A percentile compares a stretch with the other conserved stretches of the same genome.
Evolutionary conservation across 2,329 filamentous ascomycete species (phyloP).

Genomic region (Colletotrichum sp.): DNA sequence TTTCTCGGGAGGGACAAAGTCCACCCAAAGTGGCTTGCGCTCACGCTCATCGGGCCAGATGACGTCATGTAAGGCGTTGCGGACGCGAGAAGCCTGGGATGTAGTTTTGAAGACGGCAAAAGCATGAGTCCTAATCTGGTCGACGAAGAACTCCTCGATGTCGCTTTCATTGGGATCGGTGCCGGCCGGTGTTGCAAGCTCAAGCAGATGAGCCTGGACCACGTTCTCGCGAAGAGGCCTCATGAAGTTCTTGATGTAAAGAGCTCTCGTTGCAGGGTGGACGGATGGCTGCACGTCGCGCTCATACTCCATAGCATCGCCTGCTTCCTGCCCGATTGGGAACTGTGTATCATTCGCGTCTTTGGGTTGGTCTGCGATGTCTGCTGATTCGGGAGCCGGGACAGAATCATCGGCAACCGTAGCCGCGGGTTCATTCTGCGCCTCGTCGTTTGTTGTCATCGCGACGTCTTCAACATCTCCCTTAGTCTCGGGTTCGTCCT

Average conservation of each 20-base stretch:
- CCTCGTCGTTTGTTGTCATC: not conserved
- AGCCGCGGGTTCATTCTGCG: not conserved
- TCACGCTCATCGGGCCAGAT: conserved; percentile 89
- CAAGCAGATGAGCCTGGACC: conserved; percentile 72
- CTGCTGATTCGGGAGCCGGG: not conserved
- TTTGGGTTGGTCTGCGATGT: not conserved
- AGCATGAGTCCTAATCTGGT: conserved; percentile 86
- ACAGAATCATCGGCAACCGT: not conserved
- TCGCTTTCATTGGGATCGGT: conserved; percentile 56
- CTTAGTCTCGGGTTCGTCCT: not conserved
- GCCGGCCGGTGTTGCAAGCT: conserved; percentile 68
- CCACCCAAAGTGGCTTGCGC: conserved; percentile 83
- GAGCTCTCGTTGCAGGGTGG: conserved; percentile 74
- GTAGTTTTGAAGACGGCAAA: conserved; percentile 76
- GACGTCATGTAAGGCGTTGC: conserved; percentile 75
- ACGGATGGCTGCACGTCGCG: conserved; percentile 58
- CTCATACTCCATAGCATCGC: conserved; percentile 36
- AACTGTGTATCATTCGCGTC: not conserved
- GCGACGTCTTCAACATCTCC: not conserved
- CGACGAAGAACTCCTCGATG: conserved; percentile 77
- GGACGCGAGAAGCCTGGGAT: conserved; percentile 76
- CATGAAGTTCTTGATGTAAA: conserved; percentile 93
- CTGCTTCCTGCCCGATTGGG: not conserved
- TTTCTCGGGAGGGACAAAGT: conserved; percentile 83
- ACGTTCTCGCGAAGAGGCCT: conserved; percentile 75